Conservation (phyloP, 2,329 filamentous ascomycete genomes). For the Paracamarosporium sp. region DNA sequence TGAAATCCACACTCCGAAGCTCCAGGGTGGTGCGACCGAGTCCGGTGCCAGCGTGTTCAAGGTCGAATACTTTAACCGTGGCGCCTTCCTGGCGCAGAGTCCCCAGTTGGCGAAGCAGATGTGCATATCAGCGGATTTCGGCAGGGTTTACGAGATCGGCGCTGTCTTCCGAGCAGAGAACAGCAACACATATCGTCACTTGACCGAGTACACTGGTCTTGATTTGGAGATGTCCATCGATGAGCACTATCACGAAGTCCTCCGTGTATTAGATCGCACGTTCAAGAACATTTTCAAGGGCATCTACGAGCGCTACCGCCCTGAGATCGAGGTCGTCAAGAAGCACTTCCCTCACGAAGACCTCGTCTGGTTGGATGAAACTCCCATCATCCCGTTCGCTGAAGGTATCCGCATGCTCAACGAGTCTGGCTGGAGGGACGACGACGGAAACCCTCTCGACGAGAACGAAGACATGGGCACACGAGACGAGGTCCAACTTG, state of each 20-base stretch:
- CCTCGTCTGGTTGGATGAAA: conserved; percentile 85
- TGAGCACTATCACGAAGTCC: conserved; percentile 86
- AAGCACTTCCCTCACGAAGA: conserved; percentile 86
- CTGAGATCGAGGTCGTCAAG: conserved; percentile 80
- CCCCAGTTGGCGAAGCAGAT: conserved; percentile 94
- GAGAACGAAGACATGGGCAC: conserved; percentile 83
- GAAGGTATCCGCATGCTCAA: conserved; percentile 84
- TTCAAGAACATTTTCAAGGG: conserved; percentile 81
- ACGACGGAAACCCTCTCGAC: conserved; percentile 74
- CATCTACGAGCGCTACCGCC: conserved; percentile 71
- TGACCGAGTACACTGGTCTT: conserved; percentile 93
- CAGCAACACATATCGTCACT: conserved; percentile 91
- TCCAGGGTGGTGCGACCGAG: conserved; percentile 89
- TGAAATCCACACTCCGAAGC: conserved; percentile 92
- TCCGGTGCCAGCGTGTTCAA: conserved; percentile 91
- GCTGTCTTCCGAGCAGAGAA: conserved; percentile 94
- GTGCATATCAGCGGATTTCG: conserved; percentile 87
- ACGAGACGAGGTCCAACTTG: conserved; percentile 84
- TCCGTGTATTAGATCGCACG: conserved; percentile 77
- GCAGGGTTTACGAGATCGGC: conserved; percentile 86
- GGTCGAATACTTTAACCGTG: conserved; percentile 87
- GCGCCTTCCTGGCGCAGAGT: conserved; percentile 88
- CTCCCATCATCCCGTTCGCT: conserved; percentile 78
- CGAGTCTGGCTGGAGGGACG: conserved; percentile 76
- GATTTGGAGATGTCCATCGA: conserved; percentile 94